A percentile compares a stretch with the other conserved stretches of the same genome.
phyloP scores from a whole-genome alignment of 495 filamentous ascomycete genomes.

The Xylaria telfairii region DNA sequence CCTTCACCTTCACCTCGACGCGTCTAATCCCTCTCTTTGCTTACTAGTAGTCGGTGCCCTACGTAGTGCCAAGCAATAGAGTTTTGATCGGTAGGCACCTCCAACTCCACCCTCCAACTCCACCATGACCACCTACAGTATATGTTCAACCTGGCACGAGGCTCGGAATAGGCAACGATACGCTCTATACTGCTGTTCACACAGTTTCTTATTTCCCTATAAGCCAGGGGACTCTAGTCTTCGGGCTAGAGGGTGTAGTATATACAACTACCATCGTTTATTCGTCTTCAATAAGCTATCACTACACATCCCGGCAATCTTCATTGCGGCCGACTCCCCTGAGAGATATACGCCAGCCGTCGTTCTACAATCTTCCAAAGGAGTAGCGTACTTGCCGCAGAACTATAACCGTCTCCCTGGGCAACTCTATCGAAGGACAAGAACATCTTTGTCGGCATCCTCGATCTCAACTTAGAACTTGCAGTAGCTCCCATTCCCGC shows the following conservation, averaged over 20 bases:
- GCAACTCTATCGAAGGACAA: conserved; percentile 78
- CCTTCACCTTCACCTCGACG: background rate
- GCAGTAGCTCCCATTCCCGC: conserved; percentile 71
- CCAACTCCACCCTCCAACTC: background rate
- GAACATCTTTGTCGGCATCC: conserved; percentile 61
- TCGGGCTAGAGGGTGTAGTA: background rate
- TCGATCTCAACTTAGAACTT: conserved; percentile 74
- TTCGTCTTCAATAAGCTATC: background rate
- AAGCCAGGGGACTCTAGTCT: background rate
- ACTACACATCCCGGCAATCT: conserved; percentile 42
- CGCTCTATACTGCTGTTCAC: background rate
- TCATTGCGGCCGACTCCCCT: conserved; percentile 61
- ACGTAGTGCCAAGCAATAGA: background rate
- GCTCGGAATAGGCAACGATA: background rate
- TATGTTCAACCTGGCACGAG: background rate
- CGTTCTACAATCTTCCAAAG: conserved; percentile 74
- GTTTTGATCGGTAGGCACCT: background rate
- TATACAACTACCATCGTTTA: background rate
- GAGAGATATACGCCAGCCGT: conserved; percentile 77
- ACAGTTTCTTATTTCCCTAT: background rate
- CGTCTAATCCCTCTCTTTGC: background rate
- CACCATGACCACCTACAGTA: background rate
- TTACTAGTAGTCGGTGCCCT: background rate
- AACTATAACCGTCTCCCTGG: conserved; percentile 82
- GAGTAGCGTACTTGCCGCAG: conserved; percentile 79